Percentiles rank a stretch among this genome's conserved stretches.
phyloP scores from a whole-genome alignment of 2,329 filamentous ascomycete genomes.

The Sporothrix pseudoabietina region DNA sequence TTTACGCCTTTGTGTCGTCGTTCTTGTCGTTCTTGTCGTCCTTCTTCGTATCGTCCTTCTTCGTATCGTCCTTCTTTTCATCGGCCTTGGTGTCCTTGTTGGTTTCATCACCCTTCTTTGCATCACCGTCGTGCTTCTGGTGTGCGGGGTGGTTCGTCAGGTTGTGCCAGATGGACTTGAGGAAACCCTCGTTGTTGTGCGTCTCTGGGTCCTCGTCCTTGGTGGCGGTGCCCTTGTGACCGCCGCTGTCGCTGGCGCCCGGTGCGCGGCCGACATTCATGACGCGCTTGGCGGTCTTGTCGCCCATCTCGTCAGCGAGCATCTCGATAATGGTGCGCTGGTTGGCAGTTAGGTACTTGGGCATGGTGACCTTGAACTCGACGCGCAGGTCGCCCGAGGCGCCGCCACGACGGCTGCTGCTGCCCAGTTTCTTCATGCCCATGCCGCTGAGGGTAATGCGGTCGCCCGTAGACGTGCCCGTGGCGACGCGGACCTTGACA shows the following conservation, averaged over 20 bases:
- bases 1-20: not conserved
- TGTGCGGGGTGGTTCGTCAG: conserved; percentile 74
- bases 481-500: conserved; percentile 86
- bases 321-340: conserved; percentile 93
- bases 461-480: conserved; percentile 90
- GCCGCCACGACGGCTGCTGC: conserved; percentile 64
- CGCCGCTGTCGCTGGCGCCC: conserved; percentile 40
- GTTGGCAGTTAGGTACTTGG: conserved; percentile 88
- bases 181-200: conserved; percentile 82
- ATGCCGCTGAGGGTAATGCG: conserved; percentile 82
- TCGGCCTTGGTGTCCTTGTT: not conserved
- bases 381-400: conserved; percentile 82
- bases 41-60: conserved; percentile 28
- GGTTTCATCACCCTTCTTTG: conserved; percentile 15
- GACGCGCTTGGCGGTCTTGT: conserved; percentile 85
- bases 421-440: conserved; percentile 84
- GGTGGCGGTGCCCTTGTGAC: conserved; percentile 6
- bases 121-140: conserved; percentile 43
- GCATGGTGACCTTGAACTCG: conserved; percentile 94
- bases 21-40: not conserved
- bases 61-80: conserved; percentile 32
- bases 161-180: conserved; percentile 92
- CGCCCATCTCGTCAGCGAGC: conserved; percentile 92
- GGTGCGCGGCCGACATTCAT: conserved; percentile 70
- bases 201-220: conserved; percentile 43